A percentile compares a stretch with the other conserved stretches of the same genome.
Conservation (phyloP, 2,329 filamentous ascomycete genomes). For the Fusarium agapanthi region DNA sequence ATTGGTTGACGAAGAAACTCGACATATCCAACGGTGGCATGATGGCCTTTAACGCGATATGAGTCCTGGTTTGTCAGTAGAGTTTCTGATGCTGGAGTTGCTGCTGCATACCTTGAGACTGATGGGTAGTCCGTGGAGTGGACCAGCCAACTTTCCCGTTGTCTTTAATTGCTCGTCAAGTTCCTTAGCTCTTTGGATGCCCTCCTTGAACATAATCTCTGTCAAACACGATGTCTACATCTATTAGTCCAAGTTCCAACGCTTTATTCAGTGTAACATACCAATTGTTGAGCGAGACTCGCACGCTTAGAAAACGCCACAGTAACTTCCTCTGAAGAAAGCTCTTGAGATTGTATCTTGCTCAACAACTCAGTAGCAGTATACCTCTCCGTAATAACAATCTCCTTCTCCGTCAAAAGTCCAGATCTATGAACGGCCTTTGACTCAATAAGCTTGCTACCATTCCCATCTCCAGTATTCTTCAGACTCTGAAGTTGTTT, state of each 20-base stretch:
- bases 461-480: background rate
- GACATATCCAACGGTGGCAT: conserved; percentile 40
- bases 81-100: rapidly evolving
- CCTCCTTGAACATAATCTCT: conserved; percentile 34
- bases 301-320: conserved; percentile 37
- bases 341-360: conserved; percentile 12
- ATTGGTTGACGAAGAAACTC: conserved; percentile 37
- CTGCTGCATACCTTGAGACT: conserved; percentile 29
- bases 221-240: conserved; percentile 31
- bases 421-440: conserved; percentile 22
- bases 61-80: conserved; percentile 34
- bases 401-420: conserved; percentile 15
- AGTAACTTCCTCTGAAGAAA: conserved; percentile 32
- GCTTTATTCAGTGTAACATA: background rate
- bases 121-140: conserved; percentile 34
- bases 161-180: conserved; percentile 32
- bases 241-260: background rate
- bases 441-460: conserved; percentile 21
- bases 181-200: conserved; percentile 11
- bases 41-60: conserved; percentile 31
- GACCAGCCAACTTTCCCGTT: conserved; percentile 33
- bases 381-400: conserved; percentile 20
- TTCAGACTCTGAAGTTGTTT: conserved; percentile 8
- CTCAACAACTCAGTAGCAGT: conserved; percentile 24
- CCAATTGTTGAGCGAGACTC: conserved; percentile 35